Percentiles rank a stretch among this genome's conserved stretches.
Evolutionary conservation across 139 green algal genomes (phyloP).

Genomic region (Chlamydomonas urium): DNA sequence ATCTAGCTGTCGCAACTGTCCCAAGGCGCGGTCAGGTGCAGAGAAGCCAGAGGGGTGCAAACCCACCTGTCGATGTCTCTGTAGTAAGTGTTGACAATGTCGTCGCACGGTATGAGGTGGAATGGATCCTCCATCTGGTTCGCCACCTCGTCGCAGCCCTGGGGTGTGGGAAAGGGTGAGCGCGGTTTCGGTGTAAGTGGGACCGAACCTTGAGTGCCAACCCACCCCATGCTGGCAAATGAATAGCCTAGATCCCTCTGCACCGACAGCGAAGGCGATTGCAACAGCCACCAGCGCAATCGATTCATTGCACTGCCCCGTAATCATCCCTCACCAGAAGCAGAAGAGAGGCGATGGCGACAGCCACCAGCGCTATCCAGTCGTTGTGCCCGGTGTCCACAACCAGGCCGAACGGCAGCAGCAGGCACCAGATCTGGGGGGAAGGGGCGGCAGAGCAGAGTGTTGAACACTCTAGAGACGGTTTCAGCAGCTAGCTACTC

Average conservation of each 20-base stretch:
- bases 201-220: background rate
- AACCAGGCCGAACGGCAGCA: conserved; percentile 6
- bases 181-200: background rate
- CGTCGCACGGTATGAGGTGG: conserved; percentile 9
- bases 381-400: background rate
- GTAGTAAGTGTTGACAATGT: conserved; percentile 11
- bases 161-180: background rate
- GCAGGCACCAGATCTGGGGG: conserved; percentile 11
- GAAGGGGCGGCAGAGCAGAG: background rate
- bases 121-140: conserved; percentile 20
- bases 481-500: too few species aligned
- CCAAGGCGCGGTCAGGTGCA: too few species aligned
- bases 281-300: background rate
- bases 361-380: background rate
- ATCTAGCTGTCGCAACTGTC: too few species aligned
- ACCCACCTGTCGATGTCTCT: conserved; percentile 13
- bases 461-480: background rate
- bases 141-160: conserved; percentile 19
- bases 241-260: background rate
- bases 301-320: background rate
- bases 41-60: too few species aligned
- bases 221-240: background rate
- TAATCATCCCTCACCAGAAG: conserved; percentile 13
- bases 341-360: background rate
- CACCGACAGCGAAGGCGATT: background rate